Percentiles rank a stretch among this genome's conserved stretches.
Conservation (phyloP, 768 basidiomycete species). For the Phlebiopsis gigantea region DNA sequence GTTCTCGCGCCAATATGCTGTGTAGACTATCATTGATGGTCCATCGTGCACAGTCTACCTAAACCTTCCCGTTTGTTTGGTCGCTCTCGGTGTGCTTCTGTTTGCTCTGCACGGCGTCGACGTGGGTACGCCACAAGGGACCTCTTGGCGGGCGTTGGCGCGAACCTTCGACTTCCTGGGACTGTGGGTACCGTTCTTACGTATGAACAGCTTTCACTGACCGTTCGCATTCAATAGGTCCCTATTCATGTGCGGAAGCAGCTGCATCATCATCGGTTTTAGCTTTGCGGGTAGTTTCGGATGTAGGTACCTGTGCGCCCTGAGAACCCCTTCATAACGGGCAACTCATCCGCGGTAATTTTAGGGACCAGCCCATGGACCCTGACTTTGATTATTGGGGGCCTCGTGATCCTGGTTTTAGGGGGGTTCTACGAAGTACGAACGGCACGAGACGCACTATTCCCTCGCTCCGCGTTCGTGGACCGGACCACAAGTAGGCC, state of each 20-base stretch:
- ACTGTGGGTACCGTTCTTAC: constrained; percentile 45
- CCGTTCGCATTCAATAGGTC: constrained; percentile 36
- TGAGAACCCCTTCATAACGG: constrained; percentile 1
- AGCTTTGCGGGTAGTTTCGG: constrained; percentile 65
- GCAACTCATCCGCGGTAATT: constrained; percentile 5
- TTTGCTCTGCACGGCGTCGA: constrained; percentile 56
- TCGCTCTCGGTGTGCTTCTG: constrained; percentile 52
- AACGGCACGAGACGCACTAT: constrained; percentile 66
- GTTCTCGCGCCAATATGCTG: constrained; percentile 25
- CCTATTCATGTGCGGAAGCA: constrained; percentile 72
- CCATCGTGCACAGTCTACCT: constrained; percentile 55
- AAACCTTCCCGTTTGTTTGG: constrained; percentile 70
- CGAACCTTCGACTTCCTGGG: constrained; percentile 72
- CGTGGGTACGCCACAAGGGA: constrained; percentile 37
- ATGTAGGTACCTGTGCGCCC: constrained; percentile 43
- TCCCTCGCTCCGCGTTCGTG: constrained; percentile 59
- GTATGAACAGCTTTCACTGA: constrained; percentile 11
- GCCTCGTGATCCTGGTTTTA: constrained; percentile 45
- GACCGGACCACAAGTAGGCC: constrained; percentile 54
- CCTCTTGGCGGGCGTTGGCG: constrained; percentile 52
- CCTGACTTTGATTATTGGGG: constrained; percentile 51
- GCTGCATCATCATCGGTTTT: constrained; percentile 72
- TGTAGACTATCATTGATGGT: background rate
- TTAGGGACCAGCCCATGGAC: constrained; percentile 64
- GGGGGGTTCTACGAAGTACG: constrained; percentile 66